Base-by-base conservation (phyloP, 306 rosid genomes). In the Lotus japonicus region DNA sequence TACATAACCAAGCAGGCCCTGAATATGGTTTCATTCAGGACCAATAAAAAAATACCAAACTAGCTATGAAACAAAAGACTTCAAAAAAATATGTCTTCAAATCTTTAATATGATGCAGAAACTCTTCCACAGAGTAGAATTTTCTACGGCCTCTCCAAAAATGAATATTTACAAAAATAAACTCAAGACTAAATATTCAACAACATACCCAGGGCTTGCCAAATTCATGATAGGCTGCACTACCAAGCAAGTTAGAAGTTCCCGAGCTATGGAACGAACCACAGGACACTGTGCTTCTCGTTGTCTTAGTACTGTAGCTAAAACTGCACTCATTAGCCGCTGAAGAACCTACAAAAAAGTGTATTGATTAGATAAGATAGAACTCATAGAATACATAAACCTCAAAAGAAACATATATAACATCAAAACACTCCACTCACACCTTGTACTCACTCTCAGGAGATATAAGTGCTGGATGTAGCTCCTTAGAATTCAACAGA, bases 391-490 rank as follows among this genome's bases (percentile, higher is more conserved):
- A 81, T 55, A 77, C 44, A 54, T 38, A 64, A 23, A 50, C 63
- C 41, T 53, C n/a, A 73, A 66, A 42, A 60, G 38, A 73, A 78
- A 58, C 66, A 61, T 59, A 45, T 58, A 50, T 64, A 64, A 48
- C 79, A 75, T 79, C 46, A 68, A 79, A 83, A 85, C 84, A 73
- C 86, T 79, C 88, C 95, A 88, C 95, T 81, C 99, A 87, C 97
- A 95, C 99, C 99, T 95, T 95, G 96, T 90, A 88, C 99, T 95
- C 97, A 87, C 97, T 90, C 96, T 85, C 99, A 11, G 96, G 89
- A 84, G 99, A 95, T 75, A 85, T 62, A 69, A 95, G 68, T 4
- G 99, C 96, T 21, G 99, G 99, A 84, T 95, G 97, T 62, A 95
- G 97, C 91, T 90, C 97, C 89, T 83, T 88, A 11, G 97, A 85